Evolutionary conservation across 2,329 filamentous ascomycete species (phyloP).

Genomic region (Calonectria crousiana): DNA sequence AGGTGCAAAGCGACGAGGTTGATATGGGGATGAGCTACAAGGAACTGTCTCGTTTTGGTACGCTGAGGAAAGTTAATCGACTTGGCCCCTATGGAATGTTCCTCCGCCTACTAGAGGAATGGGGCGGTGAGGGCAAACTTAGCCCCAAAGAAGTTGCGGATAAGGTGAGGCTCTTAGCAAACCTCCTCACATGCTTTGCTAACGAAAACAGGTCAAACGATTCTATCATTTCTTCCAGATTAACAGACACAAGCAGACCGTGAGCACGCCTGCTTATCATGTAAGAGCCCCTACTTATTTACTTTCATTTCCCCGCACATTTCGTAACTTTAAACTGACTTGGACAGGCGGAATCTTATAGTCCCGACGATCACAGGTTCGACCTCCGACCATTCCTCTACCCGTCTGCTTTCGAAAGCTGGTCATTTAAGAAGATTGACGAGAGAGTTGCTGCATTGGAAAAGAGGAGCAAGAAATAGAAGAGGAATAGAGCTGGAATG

Average conservation of each 20-base stretch:
- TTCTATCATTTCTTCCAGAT: not conserved
- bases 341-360: conserved; percentile 24
- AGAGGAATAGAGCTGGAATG: not conserved
- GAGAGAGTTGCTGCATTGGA: conserved; percentile 50
- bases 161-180: not conserved
- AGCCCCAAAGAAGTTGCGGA: not conserved
- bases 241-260: not conserved
- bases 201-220: not conserved
- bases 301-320: not conserved
- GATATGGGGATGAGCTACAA: conserved; percentile 59
- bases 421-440: conserved; percentile 56
- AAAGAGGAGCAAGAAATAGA: conserved; percentile 27
- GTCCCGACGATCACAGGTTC: conserved; percentile 46
- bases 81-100: conserved; percentile 51
- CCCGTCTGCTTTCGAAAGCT: conserved; percentile 49
- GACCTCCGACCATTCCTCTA: conserved; percentile 45
- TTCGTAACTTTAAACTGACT: not conserved
- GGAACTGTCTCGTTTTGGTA: conserved; percentile 55
- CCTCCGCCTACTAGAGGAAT: not conserved
- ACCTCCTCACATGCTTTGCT: not conserved
- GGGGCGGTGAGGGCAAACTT: not conserved
- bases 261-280: not conserved
- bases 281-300: not conserved
- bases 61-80: conserved; percentile 56
- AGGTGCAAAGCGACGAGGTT: conserved; percentile 54